Conservation (phyloP, 2,329 filamentous ascomycete genomes). For the Colletotrichum kahawae region DNA sequence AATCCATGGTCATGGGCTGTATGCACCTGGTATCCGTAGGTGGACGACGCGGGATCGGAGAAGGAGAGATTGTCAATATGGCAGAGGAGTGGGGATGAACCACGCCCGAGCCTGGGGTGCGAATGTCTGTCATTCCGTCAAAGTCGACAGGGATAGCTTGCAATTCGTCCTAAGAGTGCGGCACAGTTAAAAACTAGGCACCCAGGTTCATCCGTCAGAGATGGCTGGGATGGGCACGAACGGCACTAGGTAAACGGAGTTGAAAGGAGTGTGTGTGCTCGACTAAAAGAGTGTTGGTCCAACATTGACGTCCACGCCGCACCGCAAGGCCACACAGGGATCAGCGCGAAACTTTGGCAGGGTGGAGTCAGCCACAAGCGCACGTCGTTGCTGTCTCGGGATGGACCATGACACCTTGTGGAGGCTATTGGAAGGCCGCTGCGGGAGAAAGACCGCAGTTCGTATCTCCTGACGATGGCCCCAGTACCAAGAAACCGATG, state of each 20-base stretch:
- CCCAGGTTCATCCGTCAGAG: background rate
- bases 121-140: slow-evolving; percentile 13
- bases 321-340: background rate
- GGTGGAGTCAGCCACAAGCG: slow-evolving; percentile 14
- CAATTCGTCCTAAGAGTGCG: background rate
- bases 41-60: background rate
- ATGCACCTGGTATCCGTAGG: background rate
- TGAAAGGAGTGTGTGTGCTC: background rate
- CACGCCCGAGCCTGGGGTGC: background rate
- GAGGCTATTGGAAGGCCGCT: background rate
- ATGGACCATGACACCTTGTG: background rate
- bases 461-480: background rate
- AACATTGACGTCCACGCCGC: background rate
- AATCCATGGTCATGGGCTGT: background rate
- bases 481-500: background rate
- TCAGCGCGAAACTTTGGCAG: background rate
- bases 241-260: background rate
- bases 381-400: slow-evolving; percentile 1
- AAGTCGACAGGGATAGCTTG: background rate
- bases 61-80: background rate
- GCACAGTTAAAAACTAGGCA: background rate
- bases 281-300: background rate
- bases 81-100: background rate
- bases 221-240: slow-evolving; percentile 1
- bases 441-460: background rate